Evolutionary conservation across 257 asterid species (phyloP), one percentile per base, ranked within the genome.

Genomic region (Ajuga chamaepitys): DNA sequence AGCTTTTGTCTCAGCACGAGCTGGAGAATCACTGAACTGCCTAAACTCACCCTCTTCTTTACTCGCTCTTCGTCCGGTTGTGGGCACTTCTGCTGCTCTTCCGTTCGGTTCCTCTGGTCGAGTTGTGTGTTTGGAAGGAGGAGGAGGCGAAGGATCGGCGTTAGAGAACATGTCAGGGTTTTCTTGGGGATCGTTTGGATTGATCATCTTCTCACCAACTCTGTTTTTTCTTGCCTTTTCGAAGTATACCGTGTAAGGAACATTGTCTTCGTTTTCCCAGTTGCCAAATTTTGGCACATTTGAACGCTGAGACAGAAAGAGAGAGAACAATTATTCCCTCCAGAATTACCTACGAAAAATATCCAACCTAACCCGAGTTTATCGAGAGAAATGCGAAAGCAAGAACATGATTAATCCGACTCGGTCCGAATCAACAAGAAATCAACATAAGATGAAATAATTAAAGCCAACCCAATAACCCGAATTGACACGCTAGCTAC

Each of bases 161-260:
- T 70, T 68, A 2, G 70, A 77, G 76, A 79, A 83, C 83, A 83
- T 61, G 11, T 80, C 94, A 0, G 87, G 91, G 62, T 85, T 82
- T 44, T 85, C 90, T 74, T 71, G 44, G 7, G 96, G 97, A 52
- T 88, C 96, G 61, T 84, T 91, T 7, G 96, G 97, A 63, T 91
- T 91, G 10, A 81, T 81, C 71, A 80, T 75, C 71, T 86, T 88
- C 67, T 88, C 95, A 18, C 88, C 95, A 25, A 91, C 93, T 70
- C 75, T 80, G 41, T 68, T 76, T 63, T 82, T 82, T 66, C 96
- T 78, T 21, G 97, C 97, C 67, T 88, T 84, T 0, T 84, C 91
- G 26, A 91, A 91, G 73, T 71, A 85, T 5, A 79, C 78, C 0
- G 95, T 85, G 84, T 87, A 86, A 7, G 96, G 97, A 17, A 88